Evolutionary conservation across 2,329 filamentous ascomycete genomes (phyloP).

Genomic region (Gaeumannomyces sp.): DNA sequence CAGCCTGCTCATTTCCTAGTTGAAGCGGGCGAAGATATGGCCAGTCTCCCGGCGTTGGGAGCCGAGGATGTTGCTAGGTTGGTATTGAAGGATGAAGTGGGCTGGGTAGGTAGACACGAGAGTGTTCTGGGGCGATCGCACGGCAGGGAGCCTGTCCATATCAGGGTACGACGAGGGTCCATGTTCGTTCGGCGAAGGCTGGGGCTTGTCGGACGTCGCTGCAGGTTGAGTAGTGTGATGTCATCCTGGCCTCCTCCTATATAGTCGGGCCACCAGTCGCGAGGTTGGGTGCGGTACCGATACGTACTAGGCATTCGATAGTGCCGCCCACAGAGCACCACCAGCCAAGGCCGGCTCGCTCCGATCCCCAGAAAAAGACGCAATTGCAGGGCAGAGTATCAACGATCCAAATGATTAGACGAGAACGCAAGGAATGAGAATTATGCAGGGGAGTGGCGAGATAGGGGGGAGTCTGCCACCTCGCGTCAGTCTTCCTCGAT

Average conservation of each 20-base stretch:
- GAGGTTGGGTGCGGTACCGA: slow-evolving; percentile 4
- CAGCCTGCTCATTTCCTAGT: not conserved
- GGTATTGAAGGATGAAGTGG: not conserved
- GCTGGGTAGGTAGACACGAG: not conserved
- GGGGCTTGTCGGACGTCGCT: not conserved
- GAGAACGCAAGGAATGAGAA: slow-evolving; percentile 1
- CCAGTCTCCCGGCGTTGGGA: not conserved
- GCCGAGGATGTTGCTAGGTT: not conserved
- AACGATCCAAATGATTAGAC: slow-evolving; percentile 2
- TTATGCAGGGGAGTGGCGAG: slow-evolving; percentile 1
- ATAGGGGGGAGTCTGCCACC: not conserved
- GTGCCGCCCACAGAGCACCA: not conserved
- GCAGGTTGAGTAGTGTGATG: slow-evolving; percentile 6
- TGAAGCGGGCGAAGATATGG: not conserved
- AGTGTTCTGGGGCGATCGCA: not conserved
- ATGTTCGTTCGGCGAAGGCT: not conserved
- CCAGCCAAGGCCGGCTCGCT: not conserved
- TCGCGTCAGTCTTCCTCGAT: slow-evolving; percentile 72
- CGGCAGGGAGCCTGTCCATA: not conserved
- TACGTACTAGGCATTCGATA: slow-evolving; percentile 9
- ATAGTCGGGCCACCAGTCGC: slow-evolving; percentile 1
- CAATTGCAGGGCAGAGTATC: not conserved
- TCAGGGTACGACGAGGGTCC: not conserved
- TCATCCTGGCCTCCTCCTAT: slow-evolving; percentile 5
- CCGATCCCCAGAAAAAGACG: not conserved